Evolutionary conservation across 2,329 filamentous ascomycete genomes (phyloP).

Genomic region (Clathrospora elynae): DNA sequence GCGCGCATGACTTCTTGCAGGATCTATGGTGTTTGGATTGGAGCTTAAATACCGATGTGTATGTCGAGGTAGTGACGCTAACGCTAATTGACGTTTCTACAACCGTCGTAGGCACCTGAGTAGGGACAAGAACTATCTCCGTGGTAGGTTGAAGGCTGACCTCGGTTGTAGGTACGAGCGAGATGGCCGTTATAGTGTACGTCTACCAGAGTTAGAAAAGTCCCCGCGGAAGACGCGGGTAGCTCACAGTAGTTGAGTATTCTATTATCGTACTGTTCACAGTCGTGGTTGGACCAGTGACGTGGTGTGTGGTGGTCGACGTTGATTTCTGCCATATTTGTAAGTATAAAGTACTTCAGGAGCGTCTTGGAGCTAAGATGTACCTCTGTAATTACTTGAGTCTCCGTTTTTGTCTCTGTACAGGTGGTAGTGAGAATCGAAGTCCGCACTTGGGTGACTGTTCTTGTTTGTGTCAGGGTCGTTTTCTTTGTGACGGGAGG

Average conservation of each 20-base stretch:
- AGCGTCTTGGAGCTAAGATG: neutral
- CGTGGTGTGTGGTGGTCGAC: neutral
- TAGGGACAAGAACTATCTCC: constrained; percentile 14
- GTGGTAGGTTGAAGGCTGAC: constrained; percentile 19
- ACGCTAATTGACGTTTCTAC: constrained; percentile 18
- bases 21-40: neutral
- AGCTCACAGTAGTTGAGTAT: constrained; percentile 11
- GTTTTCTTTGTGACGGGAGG: too few relatives aligned
- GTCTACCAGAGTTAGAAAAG: constrained; percentile 12
- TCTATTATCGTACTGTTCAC: constrained; percentile 20
- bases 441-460: too few relatives aligned
- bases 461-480: too few relatives aligned
- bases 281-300: constrained; percentile 10
- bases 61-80: constrained; percentile 26
- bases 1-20: too few relatives aligned
- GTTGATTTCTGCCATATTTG: neutral
- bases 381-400: constrained; percentile 6
- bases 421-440: too few relatives aligned
- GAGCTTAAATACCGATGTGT: constrained; percentile 12
- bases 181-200: constrained; percentile 23
- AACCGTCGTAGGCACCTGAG: constrained; percentile 14
- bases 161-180: constrained; percentile 26
- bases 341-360: neutral
- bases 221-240: too few relatives aligned
- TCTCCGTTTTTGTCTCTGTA: neutral